Percentiles rank a stretch among this genome's conserved stretches.
These are phyloP conservation scores for Boletus sp. DNA, from an alignment of 768 basidiomycete genomes.

Conservation along the genomic window DNA sequence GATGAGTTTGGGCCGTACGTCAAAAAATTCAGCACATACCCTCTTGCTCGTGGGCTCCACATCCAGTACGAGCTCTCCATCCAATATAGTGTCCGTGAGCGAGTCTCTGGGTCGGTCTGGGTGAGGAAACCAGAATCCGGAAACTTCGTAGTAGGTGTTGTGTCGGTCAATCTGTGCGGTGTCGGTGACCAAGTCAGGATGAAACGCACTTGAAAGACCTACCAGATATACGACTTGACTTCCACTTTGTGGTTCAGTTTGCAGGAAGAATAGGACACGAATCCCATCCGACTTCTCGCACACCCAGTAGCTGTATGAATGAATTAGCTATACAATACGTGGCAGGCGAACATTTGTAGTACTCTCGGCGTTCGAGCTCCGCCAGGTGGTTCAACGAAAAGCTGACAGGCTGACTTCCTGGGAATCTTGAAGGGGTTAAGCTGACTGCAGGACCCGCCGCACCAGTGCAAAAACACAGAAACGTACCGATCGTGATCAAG, in stretches of 20 bases:
- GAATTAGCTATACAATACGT: conserved; percentile 12
- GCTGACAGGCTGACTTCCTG: conserved; percentile 94
- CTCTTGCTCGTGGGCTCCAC: conserved; percentile 71
- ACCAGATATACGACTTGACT: conserved; percentile 76
- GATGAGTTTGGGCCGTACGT: not conserved
- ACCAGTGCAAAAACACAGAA: not conserved
- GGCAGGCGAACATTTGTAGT: conserved; percentile 8
- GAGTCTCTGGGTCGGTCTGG: conserved; percentile 68
- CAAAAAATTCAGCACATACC: conserved; percentile 42
- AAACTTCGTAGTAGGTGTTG: conserved; percentile 74
- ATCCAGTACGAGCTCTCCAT: conserved; percentile 94
- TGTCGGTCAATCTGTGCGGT: conserved; percentile 85
- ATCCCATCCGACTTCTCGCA: conserved; percentile 98
- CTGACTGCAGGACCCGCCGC: not conserved
- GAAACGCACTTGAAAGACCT: conserved; percentile 27
- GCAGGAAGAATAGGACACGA: conserved; percentile 81
- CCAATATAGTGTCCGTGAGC: conserved; percentile 78
- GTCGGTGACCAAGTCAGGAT: conserved; percentile 5
- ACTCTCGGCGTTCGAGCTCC: conserved; percentile 85
- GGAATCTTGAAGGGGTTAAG: conserved; percentile 59
- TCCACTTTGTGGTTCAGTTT: conserved; percentile 50
- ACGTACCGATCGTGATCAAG: conserved; percentile 64
- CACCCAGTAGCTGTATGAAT: conserved; percentile 83
- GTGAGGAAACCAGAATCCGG: conserved; percentile 87
- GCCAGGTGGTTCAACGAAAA: conserved; percentile 70